Evolutionary conservation across 2,329 filamentous ascomycete genomes (phyloP), one percentile per base, ranked within the genome.

Genomic region (Xylariaceae sp.): DNA sequence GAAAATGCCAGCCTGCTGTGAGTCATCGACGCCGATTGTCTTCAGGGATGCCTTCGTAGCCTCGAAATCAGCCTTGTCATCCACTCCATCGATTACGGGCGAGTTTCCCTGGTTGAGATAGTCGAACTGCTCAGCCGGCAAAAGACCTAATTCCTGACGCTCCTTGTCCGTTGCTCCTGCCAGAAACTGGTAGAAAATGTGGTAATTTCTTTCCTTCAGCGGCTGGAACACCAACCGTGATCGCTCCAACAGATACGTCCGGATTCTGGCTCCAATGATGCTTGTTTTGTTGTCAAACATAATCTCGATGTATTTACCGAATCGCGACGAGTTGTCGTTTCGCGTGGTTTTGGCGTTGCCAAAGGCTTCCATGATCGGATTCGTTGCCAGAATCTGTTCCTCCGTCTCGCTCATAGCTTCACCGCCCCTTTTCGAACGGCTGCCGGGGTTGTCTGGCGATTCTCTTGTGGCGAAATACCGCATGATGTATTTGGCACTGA

Each of bases 401-500:
- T 98, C 92, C 1, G 92, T 98, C 70, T 96, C 87, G 63, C 89
- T 97, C 83, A 97, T 97, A 49, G 82, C 61, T 42, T 86, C 84
- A 54, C 80, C 71, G 45, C 87, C 86, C 59, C 76, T 76, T 65
- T 87, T 92, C 38, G 74, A 74, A 55, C 85, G 81, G 48, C 80
- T 83, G 34, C 84, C 83, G 12, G 88, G 83, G 61, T 89, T 86
- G 56, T 94, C 88, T 40, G 92, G 88, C 6, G 89, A 84, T 66
- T 96, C 92, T 76, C 92, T 82, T 30, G 92, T 98, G 47, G 92
- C 92, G 66, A 98, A 98, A 70, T 98, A 98, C 57, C 92, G 81
- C 92, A 98, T 98, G 62, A 98, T 97, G 68, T 98, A 97, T 70
- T 98, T 98, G 55, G 92, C 92, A 66, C 90, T 97, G 63, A 98